Evolutionary conservation across 2,329 filamentous ascomycete genomes (phyloP).

Genomic region (Aspergillus pseudonomiae): DNA sequence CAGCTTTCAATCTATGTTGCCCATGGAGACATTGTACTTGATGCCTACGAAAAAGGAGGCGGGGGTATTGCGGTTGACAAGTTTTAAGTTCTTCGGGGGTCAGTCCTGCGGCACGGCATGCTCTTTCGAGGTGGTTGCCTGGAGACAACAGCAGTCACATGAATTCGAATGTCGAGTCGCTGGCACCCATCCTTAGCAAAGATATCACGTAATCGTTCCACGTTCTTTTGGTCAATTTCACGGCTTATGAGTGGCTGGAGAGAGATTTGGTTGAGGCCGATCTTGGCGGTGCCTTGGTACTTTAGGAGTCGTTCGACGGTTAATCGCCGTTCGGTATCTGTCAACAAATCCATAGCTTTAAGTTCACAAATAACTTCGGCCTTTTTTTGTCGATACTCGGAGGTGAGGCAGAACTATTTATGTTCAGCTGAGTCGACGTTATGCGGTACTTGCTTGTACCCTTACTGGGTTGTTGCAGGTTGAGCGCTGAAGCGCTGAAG

Average conservation of each 20-base stretch:
- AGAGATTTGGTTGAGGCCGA: slow-evolving; percentile 27
- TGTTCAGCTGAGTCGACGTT: background rate
- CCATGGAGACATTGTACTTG: slow-evolving; percentile 27
- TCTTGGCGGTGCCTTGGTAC: slow-evolving; percentile 30
- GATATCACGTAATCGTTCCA: slow-evolving; percentile 25
- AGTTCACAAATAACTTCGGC: background rate
- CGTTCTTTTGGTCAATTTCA: slow-evolving; percentile 20
- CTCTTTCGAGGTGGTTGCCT: background rate
- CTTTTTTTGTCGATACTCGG: background rate
- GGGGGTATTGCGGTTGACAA: background rate
- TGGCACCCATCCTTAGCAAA: slow-evolving; percentile 22
- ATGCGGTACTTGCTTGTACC: background rate
- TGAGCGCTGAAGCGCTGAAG: background rate
- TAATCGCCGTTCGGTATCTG: slow-evolving; percentile 19
- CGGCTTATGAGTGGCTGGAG: slow-evolving; percentile 14
- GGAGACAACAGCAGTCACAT: slow-evolving; percentile 19
- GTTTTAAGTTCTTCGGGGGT: background rate
- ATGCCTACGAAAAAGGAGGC: background rate
- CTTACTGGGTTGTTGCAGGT: background rate
- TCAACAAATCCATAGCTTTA: slow-evolving; percentile 13
- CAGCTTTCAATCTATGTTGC: slow-evolving; percentile 26
- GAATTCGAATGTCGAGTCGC: slow-evolving; percentile 22
- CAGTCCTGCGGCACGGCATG: background rate
- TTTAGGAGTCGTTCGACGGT: slow-evolving; percentile 25
- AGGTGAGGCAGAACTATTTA: background rate